phyloP scores from a whole-genome alignment of 1,284 basidiomycete species.

The Austropuccinia psidii region DNA sequence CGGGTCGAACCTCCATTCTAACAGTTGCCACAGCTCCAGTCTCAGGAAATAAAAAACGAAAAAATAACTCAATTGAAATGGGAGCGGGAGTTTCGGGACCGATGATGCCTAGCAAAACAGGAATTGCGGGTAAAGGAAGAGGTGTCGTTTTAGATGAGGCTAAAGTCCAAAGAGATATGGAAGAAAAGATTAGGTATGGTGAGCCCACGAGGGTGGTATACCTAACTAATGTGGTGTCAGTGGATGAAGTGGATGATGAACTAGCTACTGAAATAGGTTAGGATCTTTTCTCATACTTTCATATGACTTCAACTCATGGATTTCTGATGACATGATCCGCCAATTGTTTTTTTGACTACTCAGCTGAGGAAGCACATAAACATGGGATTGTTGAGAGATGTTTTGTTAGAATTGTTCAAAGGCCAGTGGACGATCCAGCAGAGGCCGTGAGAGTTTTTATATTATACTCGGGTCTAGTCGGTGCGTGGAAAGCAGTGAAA shows the following conservation, averaged over 20 bases:
- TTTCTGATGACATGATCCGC: not conserved
- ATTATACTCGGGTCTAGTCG: slow-evolving; percentile 74
- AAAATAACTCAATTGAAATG: slow-evolving; percentile 44
- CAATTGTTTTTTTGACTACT: not conserved
- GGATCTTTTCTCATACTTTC: slow-evolving; percentile 47
- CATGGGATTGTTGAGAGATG: slow-evolving; percentile 47
- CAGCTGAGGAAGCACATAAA: slow-evolving; percentile 79
- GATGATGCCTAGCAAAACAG: not conserved
- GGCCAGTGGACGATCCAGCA: slow-evolving; percentile 11
- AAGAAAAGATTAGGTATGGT: slow-evolving; percentile 54
- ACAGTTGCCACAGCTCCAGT: slow-evolving; percentile 56
- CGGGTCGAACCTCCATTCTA: slow-evolving; percentile 78
- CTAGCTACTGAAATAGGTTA: slow-evolving; percentile 64
- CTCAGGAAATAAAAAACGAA: slow-evolving; percentile 43
- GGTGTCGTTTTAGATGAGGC: slow-evolving; percentile 36
- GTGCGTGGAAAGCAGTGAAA: slow-evolving; percentile 85
- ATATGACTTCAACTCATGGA: slow-evolving; percentile 49
- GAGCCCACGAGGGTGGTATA: slow-evolving; percentile 80
- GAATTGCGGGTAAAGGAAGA: slow-evolving; percentile 25
- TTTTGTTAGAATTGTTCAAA: slow-evolving; percentile 39
- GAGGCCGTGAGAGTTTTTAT: slow-evolving; percentile 36
- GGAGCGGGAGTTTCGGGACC: slow-evolving; percentile 9
- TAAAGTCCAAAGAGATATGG: slow-evolving; percentile 33
- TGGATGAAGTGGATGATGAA: slow-evolving; percentile 76
- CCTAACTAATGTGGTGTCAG: slow-evolving; percentile 76